Evolutionary conservation across 805 yeast genomes (phyloP), one percentile per base, ranked within the genome.

Genomic region (Wickerhamiella occidentalis): DNA sequence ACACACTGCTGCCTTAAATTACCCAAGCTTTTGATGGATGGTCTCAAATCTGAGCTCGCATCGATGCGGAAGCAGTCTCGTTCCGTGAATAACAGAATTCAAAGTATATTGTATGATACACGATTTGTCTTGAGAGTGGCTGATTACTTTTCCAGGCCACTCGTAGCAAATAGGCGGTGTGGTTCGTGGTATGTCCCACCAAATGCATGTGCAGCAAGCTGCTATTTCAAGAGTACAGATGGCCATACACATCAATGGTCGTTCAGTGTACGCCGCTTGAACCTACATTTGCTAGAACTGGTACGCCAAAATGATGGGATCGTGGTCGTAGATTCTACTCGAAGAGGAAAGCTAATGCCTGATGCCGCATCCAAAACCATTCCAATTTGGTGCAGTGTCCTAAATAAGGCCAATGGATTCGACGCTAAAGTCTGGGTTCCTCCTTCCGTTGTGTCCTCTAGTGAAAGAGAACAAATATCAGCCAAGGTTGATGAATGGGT

Each of bases 341-440:
- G 95, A 54, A 70, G 87, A 37, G 95, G 95, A 2, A 87, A 86
- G 60, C 65, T 74, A 22, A 78, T 86, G 65, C 95, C 96, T 0
- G 96, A 87, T 63, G 82, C 95, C 0, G 63, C 85, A 6, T 80
- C 87, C 57, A 87, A 87, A 57, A 87, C 95, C 0, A 70, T 87
- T 1, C 96, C 96, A 0, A 83, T 85, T 1, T 87, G 96, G 96
- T 83, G 94, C 64, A 83, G 88, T 0, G 86, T 84, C 3, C 51
- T 86, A 17, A 84, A 83, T 58, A 62, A 63, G 33, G 67, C 81
- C 0, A 64, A 78, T 61, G 71, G 71, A 50, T 76, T 69, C 18
- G 57, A 53, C 3, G 56, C 51, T 5, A 68, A 68, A 48, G 61
- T 78, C 9, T 64, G 61, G 45, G 66, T 75, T 11, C 83, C 85